Base-by-base conservation (phyloP, 495 filamentous ascomycete genomes). In the Aspergillus incahuasiensis region DNA sequence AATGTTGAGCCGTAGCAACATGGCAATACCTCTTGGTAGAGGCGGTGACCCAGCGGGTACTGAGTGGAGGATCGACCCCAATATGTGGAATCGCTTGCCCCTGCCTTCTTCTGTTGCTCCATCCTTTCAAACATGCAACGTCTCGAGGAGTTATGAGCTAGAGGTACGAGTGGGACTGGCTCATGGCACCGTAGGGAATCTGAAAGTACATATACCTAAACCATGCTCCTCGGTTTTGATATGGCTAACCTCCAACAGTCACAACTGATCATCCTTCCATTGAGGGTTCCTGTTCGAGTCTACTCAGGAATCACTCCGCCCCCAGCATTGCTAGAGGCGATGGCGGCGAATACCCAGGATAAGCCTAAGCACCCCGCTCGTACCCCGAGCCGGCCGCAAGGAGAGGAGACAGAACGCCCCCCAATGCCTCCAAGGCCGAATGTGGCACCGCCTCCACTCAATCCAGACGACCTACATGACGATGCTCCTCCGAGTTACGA, bases 251-350 rank as follows among this genome's bases (percentile, higher is more conserved):
- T 18, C 65, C 25, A 35, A 49, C 59, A 87, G 79, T 78, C 85
- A 39, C 88, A 92, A 65, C 73, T 83, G 39, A 80, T 89, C 22
- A 77, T 88, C 55, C 81, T 96, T 5, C 86, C 90, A 18, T 75
- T 97, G 18, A 78, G 85, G 51, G 84, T 96, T 68, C 85, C 85
- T 57, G 79, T 94, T 56, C 74, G 89, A 42, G 82, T 98, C 44
- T 96, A 81, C 70, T 95, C 91, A n/a, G 94, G 94, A 64, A 91
- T 97, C 41, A 73, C 79, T n/a, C 92, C 92, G 0, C 91, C 91
- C 3, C 69, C 78, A 38, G 84, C 84, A 32, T 84, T 96, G 12
- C 67, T 96, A 51, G 81, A 88, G 52, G 83, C 85, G 25, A 84
- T 89, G 69, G 73, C 74, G 45, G 70, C 74, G 20, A 68, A 67